Evolutionary conservation across 2,329 filamentous ascomycete species (phyloP).

Genomic region (Seiridium cupressi): DNA sequence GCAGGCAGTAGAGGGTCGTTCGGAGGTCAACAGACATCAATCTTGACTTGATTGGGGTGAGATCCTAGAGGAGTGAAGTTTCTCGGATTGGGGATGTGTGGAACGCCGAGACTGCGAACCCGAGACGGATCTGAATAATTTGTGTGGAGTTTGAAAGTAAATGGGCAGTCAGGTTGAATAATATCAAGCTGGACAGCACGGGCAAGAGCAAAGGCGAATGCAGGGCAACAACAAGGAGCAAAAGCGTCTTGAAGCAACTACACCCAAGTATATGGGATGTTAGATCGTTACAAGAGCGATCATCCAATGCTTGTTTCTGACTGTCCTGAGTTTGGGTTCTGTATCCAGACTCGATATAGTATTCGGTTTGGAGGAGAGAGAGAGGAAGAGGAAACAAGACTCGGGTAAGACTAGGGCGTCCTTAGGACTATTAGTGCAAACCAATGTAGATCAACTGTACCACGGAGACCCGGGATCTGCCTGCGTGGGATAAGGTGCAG

Average conservation of each 20-base stretch:
- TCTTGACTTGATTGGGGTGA: conserved; percentile 34
- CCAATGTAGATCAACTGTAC: conserved; percentile 4
- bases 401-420: not conserved
- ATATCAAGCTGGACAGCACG: too few relatives aligned
- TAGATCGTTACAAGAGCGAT: conserved; percentile 9
- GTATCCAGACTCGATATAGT: not conserved
- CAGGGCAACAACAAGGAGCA: conserved; percentile 6
- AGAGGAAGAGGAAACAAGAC: not conserved
- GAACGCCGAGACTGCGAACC: too few relatives aligned
- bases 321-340: not conserved
- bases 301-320: conserved; percentile 3
- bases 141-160: not conserved
- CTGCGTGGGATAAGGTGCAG: conserved; percentile 2
- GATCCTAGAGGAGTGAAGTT: conserved; percentile 9
- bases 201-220: not conserved
- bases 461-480: not conserved
- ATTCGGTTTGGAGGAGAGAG: not conserved
- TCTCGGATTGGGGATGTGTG: not conserved
- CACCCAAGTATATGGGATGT: not conserved
- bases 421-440: not conserved
- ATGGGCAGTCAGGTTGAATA: too few relatives aligned
- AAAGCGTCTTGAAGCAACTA: conserved; percentile 6
- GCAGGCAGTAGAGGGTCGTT: conserved; percentile 54
- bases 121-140: not conserved
- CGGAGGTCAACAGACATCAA: conserved; percentile 61